Percentiles rank a stretch among this genome's conserved stretches.
These are phyloP conservation scores for Trypanosoma grayi DNA, from an alignment of 208 protist genomes.

Conservation along the genomic window DNA sequence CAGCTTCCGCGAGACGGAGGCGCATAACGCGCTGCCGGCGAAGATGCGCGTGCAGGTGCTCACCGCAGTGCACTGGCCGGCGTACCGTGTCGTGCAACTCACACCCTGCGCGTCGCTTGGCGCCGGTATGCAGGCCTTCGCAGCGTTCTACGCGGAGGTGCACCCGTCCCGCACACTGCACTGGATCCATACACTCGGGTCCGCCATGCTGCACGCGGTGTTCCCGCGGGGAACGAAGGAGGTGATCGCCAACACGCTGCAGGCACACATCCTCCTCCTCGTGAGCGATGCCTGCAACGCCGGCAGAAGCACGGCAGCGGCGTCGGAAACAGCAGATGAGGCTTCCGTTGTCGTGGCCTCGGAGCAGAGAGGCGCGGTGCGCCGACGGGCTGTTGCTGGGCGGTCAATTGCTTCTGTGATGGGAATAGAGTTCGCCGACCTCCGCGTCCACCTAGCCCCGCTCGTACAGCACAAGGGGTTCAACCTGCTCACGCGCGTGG, in stretches of 20 bases:
- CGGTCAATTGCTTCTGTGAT: slow-evolving; percentile 23
- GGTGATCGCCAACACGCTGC: slow-evolving; percentile 46
- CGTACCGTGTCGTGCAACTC: slow-evolving; percentile 18
- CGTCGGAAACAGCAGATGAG: background rate
- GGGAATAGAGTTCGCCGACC: slow-evolving; percentile 36
- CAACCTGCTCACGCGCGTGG: slow-evolving; percentile 26
- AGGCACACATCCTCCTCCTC: slow-evolving; percentile 61
- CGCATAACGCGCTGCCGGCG: slow-evolving; percentile 21
- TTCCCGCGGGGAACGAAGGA: slow-evolving; percentile 55
- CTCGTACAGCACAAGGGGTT: slow-evolving; percentile 26
- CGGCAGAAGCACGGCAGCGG: background rate
- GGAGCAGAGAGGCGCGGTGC: background rate
- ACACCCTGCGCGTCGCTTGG: slow-evolving; percentile 37
- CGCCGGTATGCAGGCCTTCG: slow-evolving; percentile 39
- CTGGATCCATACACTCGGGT: slow-evolving; percentile 67
- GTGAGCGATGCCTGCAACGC: slow-evolving; percentile 48
- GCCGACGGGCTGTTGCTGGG: slow-evolving; percentile 12
- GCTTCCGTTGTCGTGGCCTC: too few relatives aligned
- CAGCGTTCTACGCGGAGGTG: slow-evolving; percentile 42
- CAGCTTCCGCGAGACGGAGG: slow-evolving; percentile 28
- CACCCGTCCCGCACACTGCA: slow-evolving; percentile 59
- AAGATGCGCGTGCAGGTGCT: slow-evolving; percentile 40
- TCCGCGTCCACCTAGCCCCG: slow-evolving; percentile 30
- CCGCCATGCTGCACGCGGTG: slow-evolving; percentile 45
- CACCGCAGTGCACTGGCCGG: slow-evolving; percentile 48